Evolutionary conservation across 805 yeast genomes (phyloP), one percentile per base, ranked within the genome.

Genomic region (Priceomyces carsonii): DNA sequence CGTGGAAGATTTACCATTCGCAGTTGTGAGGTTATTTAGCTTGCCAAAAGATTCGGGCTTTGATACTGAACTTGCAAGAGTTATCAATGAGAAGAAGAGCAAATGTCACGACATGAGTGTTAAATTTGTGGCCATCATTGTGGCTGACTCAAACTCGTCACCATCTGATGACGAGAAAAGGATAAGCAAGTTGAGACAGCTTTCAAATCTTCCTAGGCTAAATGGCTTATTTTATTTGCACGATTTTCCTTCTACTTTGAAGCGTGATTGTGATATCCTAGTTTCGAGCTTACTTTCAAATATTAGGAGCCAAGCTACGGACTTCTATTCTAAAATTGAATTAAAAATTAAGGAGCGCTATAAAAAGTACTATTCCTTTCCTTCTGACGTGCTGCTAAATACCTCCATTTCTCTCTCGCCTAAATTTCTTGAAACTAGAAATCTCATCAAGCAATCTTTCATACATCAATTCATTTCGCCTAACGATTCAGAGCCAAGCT

Each of bases 341-440:
- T 27, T 40, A 35, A 55, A 49, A 21, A 57, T 68, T 19, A 59
- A 55, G 33, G 66, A 60, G 33, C 41, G 74, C 6, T 36, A 48
- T 35, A 55, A 50, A 19, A 68, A 68, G 40, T 68, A 64, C 45
- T 68, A 68, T 40, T 40, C 63, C 1, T 45, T 53, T 20, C 71
- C 71, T 1, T 41, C 57, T 5, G 39, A 53, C 5, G 29, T 43
- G n/a, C 18, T 24, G 14, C 36, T 54, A 6, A 57, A 55, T 22
- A 61, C 69, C 0, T 38, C 43, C 4, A 43, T 68, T 7, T 56
- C 51, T 26, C 39, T 68, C 9, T 48, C 64, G 2, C 74, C 74
- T 2, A 51, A 49, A 35, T 60, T 62, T 29, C 47, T 68, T 8
- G 73, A 65, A 31, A 55, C 66, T 1, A 42, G 74, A 18, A 66